phyloP scores from a whole-genome alignment of 371 early-diverging fungal species.

The Mortierella sp. region DNA sequence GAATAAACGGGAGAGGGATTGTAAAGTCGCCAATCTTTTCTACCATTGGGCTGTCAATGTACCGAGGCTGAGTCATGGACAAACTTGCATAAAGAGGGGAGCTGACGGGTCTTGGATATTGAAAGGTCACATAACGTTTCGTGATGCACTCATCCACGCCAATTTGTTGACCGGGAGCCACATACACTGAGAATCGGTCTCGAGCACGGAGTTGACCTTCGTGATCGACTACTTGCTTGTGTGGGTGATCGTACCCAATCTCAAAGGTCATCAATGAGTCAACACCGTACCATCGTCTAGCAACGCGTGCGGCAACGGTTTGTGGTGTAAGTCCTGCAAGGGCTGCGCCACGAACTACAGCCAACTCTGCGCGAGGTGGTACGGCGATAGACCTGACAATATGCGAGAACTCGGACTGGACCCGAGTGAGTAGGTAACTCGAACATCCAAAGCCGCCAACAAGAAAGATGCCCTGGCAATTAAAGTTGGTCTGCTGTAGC shows the following conservation, averaged over 20 bases:
- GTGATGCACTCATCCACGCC: conserved; percentile 62
- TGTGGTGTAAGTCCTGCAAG: conserved; percentile 30
- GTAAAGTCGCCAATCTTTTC: conserved; percentile 65
- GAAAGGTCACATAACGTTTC: conserved; percentile 60
- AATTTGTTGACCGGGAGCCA: conserved; percentile 65
- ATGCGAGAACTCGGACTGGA: conserved; percentile 34
- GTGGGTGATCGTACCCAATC: conserved; percentile 17
- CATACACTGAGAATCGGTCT: conserved; percentile 69
- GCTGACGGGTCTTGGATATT: conserved; percentile 61
- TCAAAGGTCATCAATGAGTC: conserved; percentile 40
- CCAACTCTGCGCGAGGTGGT: conserved; percentile 53
- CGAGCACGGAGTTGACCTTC: conserved; percentile 22
- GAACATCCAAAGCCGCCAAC: conserved; percentile 54
- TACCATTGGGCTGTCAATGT: conserved; percentile 58
- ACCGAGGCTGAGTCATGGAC: conserved; percentile 62
- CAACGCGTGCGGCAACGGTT: conserved; percentile 25
- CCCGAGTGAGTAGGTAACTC: conserved; percentile 37
- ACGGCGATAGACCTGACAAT: conserved; percentile 39
- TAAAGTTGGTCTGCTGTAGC: conserved; percentile 26
- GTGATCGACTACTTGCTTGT: conserved; percentile 16
- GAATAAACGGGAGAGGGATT: conserved; percentile 63
- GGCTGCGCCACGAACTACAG: conserved; percentile 51
- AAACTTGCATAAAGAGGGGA: conserved; percentile 64
- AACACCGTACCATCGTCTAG: conserved; percentile 40
- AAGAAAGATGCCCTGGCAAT: conserved; percentile 47